Percentiles rank a stretch among this genome's conserved stretches.
Conservation (phyloP, 2,329 filamentous ascomycete genomes). For the Knoxdaviesia capensis region DNA sequence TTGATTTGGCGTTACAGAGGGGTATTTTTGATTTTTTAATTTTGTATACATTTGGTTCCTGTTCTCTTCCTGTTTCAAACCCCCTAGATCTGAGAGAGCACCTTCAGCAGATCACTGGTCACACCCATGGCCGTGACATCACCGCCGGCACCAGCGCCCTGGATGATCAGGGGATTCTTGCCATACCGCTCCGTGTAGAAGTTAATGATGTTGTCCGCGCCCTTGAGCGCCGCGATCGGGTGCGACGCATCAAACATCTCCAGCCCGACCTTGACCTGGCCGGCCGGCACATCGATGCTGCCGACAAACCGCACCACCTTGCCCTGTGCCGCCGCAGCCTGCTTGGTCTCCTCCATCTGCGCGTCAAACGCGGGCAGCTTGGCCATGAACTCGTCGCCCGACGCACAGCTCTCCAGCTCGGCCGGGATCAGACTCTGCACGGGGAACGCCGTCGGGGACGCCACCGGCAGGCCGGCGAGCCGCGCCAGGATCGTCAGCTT, state of each 20-base stretch:
- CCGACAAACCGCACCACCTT: constrained; percentile 92
- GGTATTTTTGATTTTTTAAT: neutral
- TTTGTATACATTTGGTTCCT: neutral
- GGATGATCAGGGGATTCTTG: constrained; percentile 75
- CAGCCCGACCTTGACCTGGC: constrained; percentile 76
- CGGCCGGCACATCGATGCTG: constrained; percentile 66
- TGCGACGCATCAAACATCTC: constrained; percentile 76
- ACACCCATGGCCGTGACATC: constrained; percentile 98
- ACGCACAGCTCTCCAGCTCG: constrained; percentile 57
- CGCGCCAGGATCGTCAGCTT: constrained; percentile 91
- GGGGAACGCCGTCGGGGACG: constrained; percentile 73
- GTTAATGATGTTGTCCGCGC: constrained; percentile 96
- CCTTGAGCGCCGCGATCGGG: constrained; percentile 85
- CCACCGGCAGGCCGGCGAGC: constrained; percentile 60
- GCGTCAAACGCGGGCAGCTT: constrained; percentile 63
- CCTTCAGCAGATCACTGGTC: constrained; percentile 81
- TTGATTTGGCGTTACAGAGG: neutral
- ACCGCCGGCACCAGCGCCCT: constrained; percentile 83
- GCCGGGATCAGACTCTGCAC: constrained; percentile 85
- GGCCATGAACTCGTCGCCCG: constrained; percentile 70
- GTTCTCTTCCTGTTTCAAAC: neutral
- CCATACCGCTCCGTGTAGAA: constrained; percentile 96
- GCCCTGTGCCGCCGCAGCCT: constrained; percentile 64
- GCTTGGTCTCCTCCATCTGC: constrained; percentile 79
- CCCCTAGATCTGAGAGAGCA: constrained; percentile 48